Evolutionary conservation across 2,329 filamentous ascomycete genomes (phyloP).

Genomic region (Pseudogymnoascus destructans): DNA sequence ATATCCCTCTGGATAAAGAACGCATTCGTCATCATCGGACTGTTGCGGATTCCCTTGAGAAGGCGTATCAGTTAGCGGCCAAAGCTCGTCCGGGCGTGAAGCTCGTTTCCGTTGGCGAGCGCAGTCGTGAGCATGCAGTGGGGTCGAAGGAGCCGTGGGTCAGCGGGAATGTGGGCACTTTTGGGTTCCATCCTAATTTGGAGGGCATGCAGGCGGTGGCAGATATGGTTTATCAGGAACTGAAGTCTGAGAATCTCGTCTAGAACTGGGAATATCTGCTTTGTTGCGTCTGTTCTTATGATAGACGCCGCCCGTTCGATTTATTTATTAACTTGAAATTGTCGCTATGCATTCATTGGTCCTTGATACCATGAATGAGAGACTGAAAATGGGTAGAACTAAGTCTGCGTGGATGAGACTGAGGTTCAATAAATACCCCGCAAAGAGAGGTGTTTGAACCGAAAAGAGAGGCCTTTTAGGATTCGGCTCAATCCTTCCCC

Average conservation of each 20-base stretch:
- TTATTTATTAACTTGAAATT: neutral
- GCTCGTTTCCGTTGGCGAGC: neutral
- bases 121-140: neutral
- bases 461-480: neutral
- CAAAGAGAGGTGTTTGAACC: neutral
- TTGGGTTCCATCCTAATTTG: neutral
- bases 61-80: neutral
- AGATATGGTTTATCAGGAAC: neutral
- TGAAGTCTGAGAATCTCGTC: neutral
- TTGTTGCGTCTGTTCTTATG: neutral
- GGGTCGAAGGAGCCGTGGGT: neutral
- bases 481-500: neutral
- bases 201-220: neutral
- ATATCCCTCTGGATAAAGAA: neutral
- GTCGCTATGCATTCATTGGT: neutral
- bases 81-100: neutral
- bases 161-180: neutral
- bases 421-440: neutral
- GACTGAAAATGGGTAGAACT: neutral
- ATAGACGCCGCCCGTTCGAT: neutral
- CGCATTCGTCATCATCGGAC: neutral
- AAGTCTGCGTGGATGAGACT: neutral
- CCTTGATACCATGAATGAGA: neutral
- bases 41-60: neutral
- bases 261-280: neutral